phyloP scores from a whole-genome alignment of 352 stramenopile species.

The Thraustochytrium sp. region DNA sequence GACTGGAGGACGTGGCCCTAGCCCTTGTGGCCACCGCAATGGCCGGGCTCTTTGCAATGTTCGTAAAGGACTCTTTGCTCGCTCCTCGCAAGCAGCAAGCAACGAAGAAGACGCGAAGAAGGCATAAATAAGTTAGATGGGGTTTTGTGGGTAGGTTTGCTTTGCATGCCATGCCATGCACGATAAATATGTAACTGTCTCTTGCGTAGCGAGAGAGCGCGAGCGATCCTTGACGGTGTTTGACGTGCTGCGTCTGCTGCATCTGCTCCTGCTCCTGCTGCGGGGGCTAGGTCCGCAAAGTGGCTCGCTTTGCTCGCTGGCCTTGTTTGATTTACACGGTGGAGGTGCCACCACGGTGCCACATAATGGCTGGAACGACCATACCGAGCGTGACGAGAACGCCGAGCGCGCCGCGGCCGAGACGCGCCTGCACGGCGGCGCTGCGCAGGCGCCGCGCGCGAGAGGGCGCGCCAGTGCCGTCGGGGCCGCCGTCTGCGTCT shows the following conservation, averaged over 20 bases:
- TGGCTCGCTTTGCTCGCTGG: no score
- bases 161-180: no score
- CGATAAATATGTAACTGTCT: no score
- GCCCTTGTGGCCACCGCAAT: background rate
- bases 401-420: background rate
- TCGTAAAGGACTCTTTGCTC: background rate
- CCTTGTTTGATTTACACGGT: no score
- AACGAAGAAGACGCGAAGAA: no score
- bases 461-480: background rate
- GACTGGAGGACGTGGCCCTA: background rate
- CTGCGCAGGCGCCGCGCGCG: background rate
- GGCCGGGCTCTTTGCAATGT: background rate
- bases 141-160: no score
- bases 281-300: no score
- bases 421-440: background rate
- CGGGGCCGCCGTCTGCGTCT: background rate
- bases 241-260: no score
- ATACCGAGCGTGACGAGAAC: constrained; percentile 12
- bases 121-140: no score
- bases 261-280: no score
- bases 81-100: background rate
- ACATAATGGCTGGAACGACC: background rate
- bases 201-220: no score
- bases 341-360: background rate
- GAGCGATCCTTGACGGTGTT: no score